These are phyloP conservation scores for Zymoseptoria ardabiliae DNA, from an alignment of 2,329 filamentous ascomycete genomes.

Conservation along the genomic window DNA sequence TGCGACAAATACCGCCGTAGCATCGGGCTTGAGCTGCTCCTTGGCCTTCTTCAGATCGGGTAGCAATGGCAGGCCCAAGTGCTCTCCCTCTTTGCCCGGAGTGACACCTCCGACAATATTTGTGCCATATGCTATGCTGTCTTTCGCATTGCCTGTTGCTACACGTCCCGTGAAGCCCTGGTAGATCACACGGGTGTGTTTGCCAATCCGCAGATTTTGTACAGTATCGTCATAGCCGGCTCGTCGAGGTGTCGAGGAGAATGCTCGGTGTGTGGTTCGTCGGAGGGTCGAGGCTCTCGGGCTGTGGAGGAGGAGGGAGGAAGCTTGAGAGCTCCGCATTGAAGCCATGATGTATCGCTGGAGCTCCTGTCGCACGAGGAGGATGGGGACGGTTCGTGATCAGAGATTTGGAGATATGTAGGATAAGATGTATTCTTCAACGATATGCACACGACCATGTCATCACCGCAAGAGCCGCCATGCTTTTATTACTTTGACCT, in stretches of 20 bases:
- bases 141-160: constrained; percentile 68
- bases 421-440: neutral
- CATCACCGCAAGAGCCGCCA: neutral
- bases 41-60: constrained; percentile 63
- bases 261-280: constrained; percentile 14
- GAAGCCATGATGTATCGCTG: constrained; percentile 13
- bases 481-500: constrained; percentile 3
- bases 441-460: neutral
- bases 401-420: neutral
- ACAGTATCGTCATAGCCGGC: constrained; percentile 55
- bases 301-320: constrained; percentile 12
- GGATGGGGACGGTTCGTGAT: neutral
- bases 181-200: constrained; percentile 60
- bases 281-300: constrained; percentile 5
- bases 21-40: constrained; percentile 64
- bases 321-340: constrained; percentile 15
- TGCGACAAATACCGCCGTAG: constrained; percentile 72
- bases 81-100: constrained; percentile 61
- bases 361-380: neutral
- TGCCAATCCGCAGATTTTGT: constrained; percentile 58
- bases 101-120: constrained; percentile 74
- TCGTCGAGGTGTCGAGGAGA: constrained; percentile 22
- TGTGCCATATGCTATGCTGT: constrained; percentile 70
- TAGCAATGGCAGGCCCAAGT: constrained; percentile 65
- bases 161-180: constrained; percentile 63